Base-by-base conservation (phyloP, 2,329 filamentous ascomycete genomes). In the Pseudogymnoascus sp. region DNA sequence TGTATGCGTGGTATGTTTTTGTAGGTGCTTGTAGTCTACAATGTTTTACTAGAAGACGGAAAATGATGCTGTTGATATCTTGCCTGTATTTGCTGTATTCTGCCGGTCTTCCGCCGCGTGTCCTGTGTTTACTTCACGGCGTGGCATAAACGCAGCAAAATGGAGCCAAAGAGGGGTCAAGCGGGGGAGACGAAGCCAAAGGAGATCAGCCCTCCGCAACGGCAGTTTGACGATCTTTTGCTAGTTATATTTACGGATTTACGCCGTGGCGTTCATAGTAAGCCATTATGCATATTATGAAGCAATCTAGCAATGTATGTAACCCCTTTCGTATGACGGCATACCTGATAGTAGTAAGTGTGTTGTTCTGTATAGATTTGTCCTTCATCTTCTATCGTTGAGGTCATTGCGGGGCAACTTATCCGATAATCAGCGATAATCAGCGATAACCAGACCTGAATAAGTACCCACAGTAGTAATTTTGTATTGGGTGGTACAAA, bases 361-460 rank as follows among this genome's bases (percentile, higher is more conserved):
- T 42, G 12, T 12, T 37, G 12, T 14, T 3, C 14, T 38, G 21
- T 46, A 14, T 14, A 46, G 5, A 14, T 14, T n/a, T 46, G 11
- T 46, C 42, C 18, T 23, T 46, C 10, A 12, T 25, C 16, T 53
- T 53, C 44, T 31, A 53, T 34, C 25, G 46, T 53, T 53, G 46
- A 53, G 46, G 46, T 53, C 46, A 53, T 53, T 53, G 46, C 46
- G 46, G 46, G 46, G 46, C 46, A 53, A 16, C 7, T 34, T 53
- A 50, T 28, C 44, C 23, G 44, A 50, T 50, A 50, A 28, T 12
- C 4, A 23, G 21, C 23, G 44, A 50, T 50, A 50, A 28, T 12
- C 4, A 23, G 21, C 21, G 21, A 23, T 50, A 50, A 28, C 21
- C 4, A 46, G 12, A 7, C 11, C 34, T 38, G 11, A 4, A 11